Evolutionary conservation across 148 eudicot genomes (phyloP), one percentile per base, ranked within the genome.

Genomic region (Diospyros kaki): DNA sequence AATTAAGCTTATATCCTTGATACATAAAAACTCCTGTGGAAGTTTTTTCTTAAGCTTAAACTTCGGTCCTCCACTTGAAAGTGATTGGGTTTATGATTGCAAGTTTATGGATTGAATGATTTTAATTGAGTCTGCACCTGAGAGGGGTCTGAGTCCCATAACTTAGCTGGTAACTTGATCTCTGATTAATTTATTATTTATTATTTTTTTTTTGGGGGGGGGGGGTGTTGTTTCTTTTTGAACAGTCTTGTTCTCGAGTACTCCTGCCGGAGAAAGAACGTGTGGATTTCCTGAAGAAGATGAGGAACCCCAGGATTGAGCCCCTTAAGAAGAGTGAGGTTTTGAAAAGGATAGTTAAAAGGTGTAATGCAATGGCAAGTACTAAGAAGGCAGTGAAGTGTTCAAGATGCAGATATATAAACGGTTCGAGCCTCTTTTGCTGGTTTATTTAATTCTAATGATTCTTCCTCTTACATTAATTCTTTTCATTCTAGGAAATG

Each of bases 221-320:
- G 28, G 28, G 28, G 28, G 28, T 28, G 28, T 28, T 28, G 28
- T 28, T 28, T 61, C 56, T 43, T 77, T 44, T 66, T 51, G 43
- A 72, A 73, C 86, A 95, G 99, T 77, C 81, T 77, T 95, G 99
- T 75, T 87, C 97, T 40, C 86, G 85, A 66, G 76, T 95, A 78
- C 84, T 96, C 45, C 77, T 96, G 78, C 76, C 72, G 14, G 97
- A 96, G 69, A 84, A 88, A 73, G 88, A 84, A 7, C 81, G 87
- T 53, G 75, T 58, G 65, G 87, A 82, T 2, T 81, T 40, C 75
- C 67, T 93, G 63, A 93, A 84, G 85, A 91, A 88, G 84, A 89
- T 93, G 91, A 88, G 99, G 81, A 89, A 69, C 77, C 73, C 86
- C 68, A 88, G 79, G 76, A 18, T 80, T 50, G 99, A 89, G 39